phyloP scores from a whole-genome alignment of 805 yeast genomes.

The Wickerhamiella kazuoi region DNA sequence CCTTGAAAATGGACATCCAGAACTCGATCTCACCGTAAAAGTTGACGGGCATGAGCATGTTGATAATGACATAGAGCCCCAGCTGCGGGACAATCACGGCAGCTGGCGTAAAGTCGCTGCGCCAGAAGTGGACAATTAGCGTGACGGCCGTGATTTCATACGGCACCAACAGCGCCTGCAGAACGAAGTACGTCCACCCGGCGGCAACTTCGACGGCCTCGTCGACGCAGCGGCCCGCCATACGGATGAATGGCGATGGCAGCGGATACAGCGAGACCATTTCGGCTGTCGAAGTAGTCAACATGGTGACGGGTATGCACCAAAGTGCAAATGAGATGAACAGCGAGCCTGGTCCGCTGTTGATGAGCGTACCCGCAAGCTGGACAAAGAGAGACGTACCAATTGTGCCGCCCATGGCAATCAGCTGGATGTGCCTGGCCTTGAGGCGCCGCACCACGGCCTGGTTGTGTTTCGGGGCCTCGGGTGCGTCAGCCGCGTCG shows the following conservation, averaged over 20 bases:
- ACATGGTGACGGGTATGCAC: conserved; percentile 50
- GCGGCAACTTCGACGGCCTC: conserved; percentile 57
- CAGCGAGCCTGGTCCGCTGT: conserved; percentile 55
- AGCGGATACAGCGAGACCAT: conserved; percentile 63
- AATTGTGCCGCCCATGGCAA: conserved; percentile 17
- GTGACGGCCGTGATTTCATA: conserved; percentile 71
- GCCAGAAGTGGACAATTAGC: conserved; percentile 65
- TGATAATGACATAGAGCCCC: conserved; percentile 42
- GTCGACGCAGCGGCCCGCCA: conserved; percentile 62
- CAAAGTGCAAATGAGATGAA: conserved; percentile 51
- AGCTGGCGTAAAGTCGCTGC: conserved; percentile 56
- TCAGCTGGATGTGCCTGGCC: conserved; percentile 30
- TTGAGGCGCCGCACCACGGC: not conserved
- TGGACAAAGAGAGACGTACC: conserved; percentile 16
- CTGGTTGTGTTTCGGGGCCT: not conserved
- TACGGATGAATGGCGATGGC: conserved; percentile 55
- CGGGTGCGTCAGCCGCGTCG: not conserved
- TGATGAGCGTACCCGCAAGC: conserved; percentile 30
- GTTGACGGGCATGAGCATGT: conserved; percentile 47
- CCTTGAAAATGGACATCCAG: conserved; percentile 57
- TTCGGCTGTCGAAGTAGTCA: conserved; percentile 61
- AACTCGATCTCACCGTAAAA: conserved; percentile 73
- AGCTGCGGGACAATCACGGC: conserved; percentile 50
- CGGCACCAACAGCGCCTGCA: conserved; percentile 64
- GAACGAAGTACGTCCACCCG: conserved; percentile 66